phyloP scores from a whole-genome alignment of 1,284 basidiomycete species.

The Ganoderma leucocontextum region DNA sequence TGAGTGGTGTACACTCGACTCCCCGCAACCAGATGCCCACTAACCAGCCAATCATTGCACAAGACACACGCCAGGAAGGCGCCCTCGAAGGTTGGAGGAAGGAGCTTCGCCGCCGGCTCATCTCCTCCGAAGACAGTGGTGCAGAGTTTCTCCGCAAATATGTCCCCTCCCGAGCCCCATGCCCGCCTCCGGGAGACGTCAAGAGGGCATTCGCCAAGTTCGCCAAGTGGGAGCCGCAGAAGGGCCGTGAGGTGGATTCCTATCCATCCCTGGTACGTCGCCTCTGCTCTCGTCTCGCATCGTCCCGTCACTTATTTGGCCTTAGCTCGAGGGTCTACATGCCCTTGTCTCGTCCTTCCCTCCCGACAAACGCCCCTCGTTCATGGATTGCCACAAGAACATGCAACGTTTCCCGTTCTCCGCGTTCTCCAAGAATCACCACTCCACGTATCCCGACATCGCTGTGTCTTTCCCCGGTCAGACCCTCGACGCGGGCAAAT shows the following conservation, averaged over 20 bases:
- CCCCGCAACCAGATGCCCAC: not conserved
- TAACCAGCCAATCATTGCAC: not conserved
- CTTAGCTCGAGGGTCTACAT: not conserved
- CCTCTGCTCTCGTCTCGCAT: not conserved
- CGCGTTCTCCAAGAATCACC: conserved; percentile 8
- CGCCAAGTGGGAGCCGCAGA: not conserved
- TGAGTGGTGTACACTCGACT: not conserved
- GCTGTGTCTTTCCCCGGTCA: conserved; percentile 17
- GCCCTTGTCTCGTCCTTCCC: conserved; percentile 14
- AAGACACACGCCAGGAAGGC: not conserved
- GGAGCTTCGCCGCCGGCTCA: not conserved
- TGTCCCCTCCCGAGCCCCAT: not conserved
- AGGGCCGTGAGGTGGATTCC: not conserved
- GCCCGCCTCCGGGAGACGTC: not conserved
- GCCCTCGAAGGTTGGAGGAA: not conserved
- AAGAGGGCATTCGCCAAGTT: not conserved
- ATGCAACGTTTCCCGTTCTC: conserved; percentile 5
- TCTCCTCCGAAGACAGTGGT: not conserved
- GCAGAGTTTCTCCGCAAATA: not conserved
- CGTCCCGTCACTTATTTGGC: not conserved
- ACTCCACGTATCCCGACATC: conserved; percentile 18
- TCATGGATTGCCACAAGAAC: not conserved
- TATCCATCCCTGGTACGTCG: not conserved
- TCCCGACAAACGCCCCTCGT: not conserved
- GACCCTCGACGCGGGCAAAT: not conserved